Conservation (phyloP, 164 flowering plant genomes). For the Macadamia tetraphylla region DNA sequence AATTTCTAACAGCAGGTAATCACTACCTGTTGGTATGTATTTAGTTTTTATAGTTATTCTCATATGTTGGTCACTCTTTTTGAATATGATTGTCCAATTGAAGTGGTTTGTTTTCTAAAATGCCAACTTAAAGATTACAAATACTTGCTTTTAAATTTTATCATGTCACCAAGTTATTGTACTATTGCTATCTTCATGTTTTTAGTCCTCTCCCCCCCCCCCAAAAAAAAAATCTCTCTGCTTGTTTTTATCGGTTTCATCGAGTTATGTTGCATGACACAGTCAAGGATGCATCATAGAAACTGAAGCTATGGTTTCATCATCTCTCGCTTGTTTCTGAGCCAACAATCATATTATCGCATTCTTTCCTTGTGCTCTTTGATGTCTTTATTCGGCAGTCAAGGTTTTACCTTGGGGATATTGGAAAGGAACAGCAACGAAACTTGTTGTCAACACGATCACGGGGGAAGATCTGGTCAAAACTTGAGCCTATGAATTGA, state of each 20-base stretch:
- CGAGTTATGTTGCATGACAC: background rate
- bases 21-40: slow-evolving; percentile 3
- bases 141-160: background rate
- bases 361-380: slow-evolving; percentile 1
- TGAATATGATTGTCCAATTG: background rate
- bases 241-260: background rate
- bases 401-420: slow-evolving; percentile 85
- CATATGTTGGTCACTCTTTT: background rate
- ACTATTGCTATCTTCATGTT: background rate
- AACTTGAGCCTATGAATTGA: background rate
- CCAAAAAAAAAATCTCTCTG: no score
- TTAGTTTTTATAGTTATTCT: background rate
- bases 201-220: background rate
- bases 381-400: slow-evolving; percentile 42
- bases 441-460: slow-evolving; percentile 94
- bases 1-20: slow-evolving; percentile 87
- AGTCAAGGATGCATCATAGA: background rate
- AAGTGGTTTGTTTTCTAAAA: background rate
- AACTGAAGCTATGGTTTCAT: slow-evolving; percentile 18
- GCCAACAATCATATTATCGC: background rate
- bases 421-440: slow-evolving; percentile 99
- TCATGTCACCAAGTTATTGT: background rate
- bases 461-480: slow-evolving; percentile 80
- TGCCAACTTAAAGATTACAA: background rate
- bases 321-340: background rate